phyloP scores from a whole-genome alignment of 768 basidiomycete genomes.

The Cystobasidiopsis lactophilus region DNA sequence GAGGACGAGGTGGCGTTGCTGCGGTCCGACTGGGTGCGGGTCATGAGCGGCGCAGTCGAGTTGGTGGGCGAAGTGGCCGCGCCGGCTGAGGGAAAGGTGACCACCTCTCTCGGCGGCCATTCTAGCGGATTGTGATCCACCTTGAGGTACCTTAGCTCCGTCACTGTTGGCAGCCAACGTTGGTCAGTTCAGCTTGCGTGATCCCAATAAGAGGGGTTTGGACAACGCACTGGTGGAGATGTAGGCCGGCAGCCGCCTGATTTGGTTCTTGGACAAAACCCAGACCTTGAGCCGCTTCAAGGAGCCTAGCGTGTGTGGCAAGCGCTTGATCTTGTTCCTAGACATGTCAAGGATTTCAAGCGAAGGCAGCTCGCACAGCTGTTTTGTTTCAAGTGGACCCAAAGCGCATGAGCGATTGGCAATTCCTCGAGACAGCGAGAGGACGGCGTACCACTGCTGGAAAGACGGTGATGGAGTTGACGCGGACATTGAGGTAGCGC shows the following conservation, averaged over 20 bases:
- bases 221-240: conserved; percentile 43
- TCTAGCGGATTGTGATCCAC: conserved; percentile 78
- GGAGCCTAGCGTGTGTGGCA: conserved; percentile 60
- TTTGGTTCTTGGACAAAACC: conserved; percentile 62
- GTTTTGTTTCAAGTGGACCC: neutral
- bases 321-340: conserved; percentile 60
- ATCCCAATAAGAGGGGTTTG: neutral
- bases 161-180: conserved; percentile 24
- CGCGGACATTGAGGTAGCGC: conserved; percentile 67
- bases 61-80: neutral
- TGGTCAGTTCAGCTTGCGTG: neutral
- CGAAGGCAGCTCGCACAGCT: conserved; percentile 65
- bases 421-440: neutral
- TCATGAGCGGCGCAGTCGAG: neutral
- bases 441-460: conserved; percentile 54
- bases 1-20: neutral
- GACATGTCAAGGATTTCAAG: conserved; percentile 89
- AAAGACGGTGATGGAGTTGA: conserved; percentile 57
- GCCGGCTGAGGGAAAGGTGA: conserved; percentile 6
- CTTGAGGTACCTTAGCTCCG: conserved; percentile 52
- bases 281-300: conserved; percentile 61
- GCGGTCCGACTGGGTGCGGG: neutral
- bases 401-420: neutral
- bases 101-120: conserved; percentile 54
- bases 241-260: conserved; percentile 57